Conservation (phyloP, 306 rosid species). For the Cajanus cajan region DNA sequence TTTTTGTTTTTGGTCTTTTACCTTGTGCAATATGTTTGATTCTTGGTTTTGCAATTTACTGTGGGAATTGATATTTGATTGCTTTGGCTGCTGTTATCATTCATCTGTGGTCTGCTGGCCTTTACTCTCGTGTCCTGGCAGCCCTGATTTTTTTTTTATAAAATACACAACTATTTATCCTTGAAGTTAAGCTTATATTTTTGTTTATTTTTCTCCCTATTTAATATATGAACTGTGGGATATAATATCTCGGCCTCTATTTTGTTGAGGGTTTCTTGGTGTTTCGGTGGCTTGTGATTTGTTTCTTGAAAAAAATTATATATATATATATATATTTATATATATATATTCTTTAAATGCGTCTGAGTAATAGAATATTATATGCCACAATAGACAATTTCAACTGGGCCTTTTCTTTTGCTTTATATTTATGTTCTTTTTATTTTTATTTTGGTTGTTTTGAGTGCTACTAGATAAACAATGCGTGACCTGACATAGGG, state of each 20-base stretch:
- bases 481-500: conserved; percentile 32
- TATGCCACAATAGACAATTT: neutral
- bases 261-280: neutral
- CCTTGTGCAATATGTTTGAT: neutral
- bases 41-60: neutral
- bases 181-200: neutral
- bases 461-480: neutral
- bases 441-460: neutral
- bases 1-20: neutral
- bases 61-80: neutral
- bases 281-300: neutral
- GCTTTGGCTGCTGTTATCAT: neutral
- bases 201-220: neutral
- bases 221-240: neutral
- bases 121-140: neutral
- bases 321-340: neutral
- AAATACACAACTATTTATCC: neutral
- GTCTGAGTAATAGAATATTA: neutral
- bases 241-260: neutral
- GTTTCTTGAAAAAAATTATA: neutral
- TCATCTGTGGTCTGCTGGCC: neutral
- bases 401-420: neutral
- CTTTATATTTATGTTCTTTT: neutral
- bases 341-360: neutral
- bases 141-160: neutral